Evolutionary conservation across 371 early-diverging fungal species (phyloP).

Genomic region (Mucor piriformis): DNA sequence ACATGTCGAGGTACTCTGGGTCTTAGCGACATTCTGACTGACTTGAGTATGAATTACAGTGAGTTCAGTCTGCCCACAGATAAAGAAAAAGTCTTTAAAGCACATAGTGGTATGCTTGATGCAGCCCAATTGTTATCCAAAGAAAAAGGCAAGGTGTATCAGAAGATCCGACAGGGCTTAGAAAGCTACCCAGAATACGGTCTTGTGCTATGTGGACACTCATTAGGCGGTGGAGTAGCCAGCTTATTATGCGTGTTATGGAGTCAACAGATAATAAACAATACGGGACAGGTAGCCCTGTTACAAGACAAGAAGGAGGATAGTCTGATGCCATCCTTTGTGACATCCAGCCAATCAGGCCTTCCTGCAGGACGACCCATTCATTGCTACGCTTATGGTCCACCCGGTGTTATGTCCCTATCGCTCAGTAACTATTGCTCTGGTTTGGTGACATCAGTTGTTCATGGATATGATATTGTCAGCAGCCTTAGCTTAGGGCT

Average conservation of each 20-base stretch:
- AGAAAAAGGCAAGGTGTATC: constrained; percentile 67
- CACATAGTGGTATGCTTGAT: constrained; percentile 80
- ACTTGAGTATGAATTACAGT: constrained; percentile 82
- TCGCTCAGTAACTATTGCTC: constrained; percentile 68
- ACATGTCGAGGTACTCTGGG: constrained; percentile 93
- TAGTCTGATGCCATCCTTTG: constrained; percentile 53
- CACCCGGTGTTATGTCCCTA: constrained; percentile 70
- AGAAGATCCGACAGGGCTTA: constrained; percentile 67
- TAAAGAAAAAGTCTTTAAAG: constrained; percentile 47
- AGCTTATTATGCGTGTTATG: constrained; percentile 73
- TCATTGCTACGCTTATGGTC: constrained; percentile 78
- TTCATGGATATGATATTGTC: constrained; percentile 77
- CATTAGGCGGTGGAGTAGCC: constrained; percentile 82
- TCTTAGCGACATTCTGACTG: constrained; percentile 85
- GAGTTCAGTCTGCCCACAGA: constrained; percentile 53
- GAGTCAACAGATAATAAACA: constrained; percentile 48
- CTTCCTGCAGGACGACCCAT: constrained; percentile 74
- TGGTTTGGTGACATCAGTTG: constrained; percentile 77
- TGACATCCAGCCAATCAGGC: constrained; percentile 63
- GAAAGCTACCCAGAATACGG: constrained; percentile 71
- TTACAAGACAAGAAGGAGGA: not conserved
- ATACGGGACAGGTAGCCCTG: not conserved
- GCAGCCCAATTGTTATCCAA: constrained; percentile 72
- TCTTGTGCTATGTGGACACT: constrained; percentile 80
- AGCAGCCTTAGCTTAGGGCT: constrained; percentile 77